Percentiles rank a stretch among this genome's conserved stretches.
Conservation (phyloP, 495 filamentous ascomycete genomes). For the Penicillium longicatenatum region DNA sequence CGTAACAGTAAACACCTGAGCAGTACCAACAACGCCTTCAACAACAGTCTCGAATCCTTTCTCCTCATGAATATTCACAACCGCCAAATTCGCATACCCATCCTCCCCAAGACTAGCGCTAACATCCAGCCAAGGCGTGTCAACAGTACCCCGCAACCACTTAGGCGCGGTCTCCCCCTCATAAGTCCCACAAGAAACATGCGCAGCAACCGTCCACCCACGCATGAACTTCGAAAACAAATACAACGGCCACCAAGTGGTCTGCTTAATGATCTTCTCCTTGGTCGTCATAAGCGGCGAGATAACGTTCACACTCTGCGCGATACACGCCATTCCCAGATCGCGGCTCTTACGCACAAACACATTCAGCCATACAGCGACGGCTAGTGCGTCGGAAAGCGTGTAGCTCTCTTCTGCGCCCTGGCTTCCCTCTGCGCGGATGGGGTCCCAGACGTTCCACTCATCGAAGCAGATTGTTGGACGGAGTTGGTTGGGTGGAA, state of each 20-base stretch:
- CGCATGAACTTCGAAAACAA: constrained; percentile 76
- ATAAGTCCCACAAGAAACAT: constrained; percentile 61
- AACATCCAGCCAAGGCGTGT: constrained; percentile 72
- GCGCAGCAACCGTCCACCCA: constrained; percentile 62
- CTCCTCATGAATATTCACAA: constrained; percentile 67
- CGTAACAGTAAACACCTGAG: constrained; percentile 61
- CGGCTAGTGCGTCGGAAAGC: constrained; percentile 73
- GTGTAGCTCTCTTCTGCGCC: constrained; percentile 74
- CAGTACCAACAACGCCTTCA: constrained; percentile 49
- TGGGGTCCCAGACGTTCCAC: constrained; percentile 84
- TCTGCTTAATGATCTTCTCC: constrained; percentile 66
- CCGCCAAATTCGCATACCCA: constrained; percentile 62
- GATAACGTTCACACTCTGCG: constrained; percentile 79
- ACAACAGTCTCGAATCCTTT: constrained; percentile 58
- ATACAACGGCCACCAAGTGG: constrained; percentile 76
- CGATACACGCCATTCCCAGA: constrained; percentile 80
- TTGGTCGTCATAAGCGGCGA: constrained; percentile 71
- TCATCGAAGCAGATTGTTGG: constrained; percentile 82
- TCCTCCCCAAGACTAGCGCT: constrained; percentile 64
- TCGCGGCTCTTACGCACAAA: constrained; percentile 74
- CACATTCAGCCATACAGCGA: constrained; percentile 73
- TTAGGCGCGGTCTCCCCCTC: constrained; percentile 63
- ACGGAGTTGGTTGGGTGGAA: constrained; percentile 55
- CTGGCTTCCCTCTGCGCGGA: constrained; percentile 66
- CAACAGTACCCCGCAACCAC: constrained; percentile 64